Evolutionary conservation across 1,284 basidiomycete species (phyloP).

Genomic region (Puccinia polysora): DNA sequence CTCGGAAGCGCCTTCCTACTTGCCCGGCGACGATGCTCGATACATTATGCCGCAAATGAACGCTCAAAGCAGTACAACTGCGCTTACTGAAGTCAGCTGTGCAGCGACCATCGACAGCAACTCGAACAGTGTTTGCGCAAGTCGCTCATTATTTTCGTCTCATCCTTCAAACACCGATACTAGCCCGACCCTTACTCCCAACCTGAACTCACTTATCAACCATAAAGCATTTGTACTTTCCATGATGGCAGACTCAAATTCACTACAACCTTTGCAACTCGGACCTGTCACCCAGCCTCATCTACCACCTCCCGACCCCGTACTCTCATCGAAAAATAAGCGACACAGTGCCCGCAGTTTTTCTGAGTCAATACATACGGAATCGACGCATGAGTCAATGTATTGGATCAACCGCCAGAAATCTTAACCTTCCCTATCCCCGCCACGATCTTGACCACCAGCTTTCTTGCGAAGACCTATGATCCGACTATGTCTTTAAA

Average conservation of each 20-base stretch:
- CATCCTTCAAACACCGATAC: background rate
- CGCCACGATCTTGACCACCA: background rate
- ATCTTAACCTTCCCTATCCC: background rate
- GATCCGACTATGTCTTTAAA: too few relatives aligned
- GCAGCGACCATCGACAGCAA: conserved; percentile 18
- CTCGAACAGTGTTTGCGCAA: conserved; percentile 13
- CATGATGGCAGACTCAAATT: background rate
- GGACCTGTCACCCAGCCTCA: background rate
- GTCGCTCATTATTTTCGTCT: background rate
- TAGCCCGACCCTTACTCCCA: background rate
- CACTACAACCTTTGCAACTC: background rate
- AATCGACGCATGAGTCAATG: conserved; percentile 20
- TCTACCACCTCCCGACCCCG: conserved; percentile 10
- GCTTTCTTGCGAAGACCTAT: too few relatives aligned
- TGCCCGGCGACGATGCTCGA: conserved; percentile 20
- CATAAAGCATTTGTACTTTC: conserved; percentile 17
- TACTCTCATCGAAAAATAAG: background rate
- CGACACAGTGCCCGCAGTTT: conserved; percentile 6
- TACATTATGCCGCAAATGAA: conserved; percentile 14
- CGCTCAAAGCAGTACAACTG: conserved; percentile 5
- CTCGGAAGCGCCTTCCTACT: conserved; percentile 12
- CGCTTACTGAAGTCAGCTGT: conserved; percentile 21
- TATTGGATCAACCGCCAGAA: conserved; percentile 18
- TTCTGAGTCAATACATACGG: background rate
- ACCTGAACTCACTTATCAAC: conserved; percentile 17